Evolutionary conservation across 169 alveolate species (phyloP).

Genomic region (Plasmodium yoelii): DNA sequence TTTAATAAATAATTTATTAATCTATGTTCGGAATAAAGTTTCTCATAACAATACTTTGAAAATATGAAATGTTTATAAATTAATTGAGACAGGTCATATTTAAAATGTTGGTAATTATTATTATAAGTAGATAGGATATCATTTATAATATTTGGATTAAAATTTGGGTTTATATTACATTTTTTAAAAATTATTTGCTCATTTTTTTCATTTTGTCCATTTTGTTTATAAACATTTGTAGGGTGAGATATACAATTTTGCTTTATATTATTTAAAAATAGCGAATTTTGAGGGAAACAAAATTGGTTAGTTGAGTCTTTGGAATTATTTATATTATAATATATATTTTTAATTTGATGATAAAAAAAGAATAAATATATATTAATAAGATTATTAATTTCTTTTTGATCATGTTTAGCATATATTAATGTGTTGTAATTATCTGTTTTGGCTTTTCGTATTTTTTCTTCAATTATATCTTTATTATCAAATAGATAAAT

Average conservation of each 20-base stretch:
- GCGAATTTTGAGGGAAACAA: neutral
- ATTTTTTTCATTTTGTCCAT: neutral
- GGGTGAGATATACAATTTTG: neutral
- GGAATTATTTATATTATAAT: too few species aligned
- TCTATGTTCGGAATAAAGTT: conserved; percentile 5
- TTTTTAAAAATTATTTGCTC: conserved; percentile 8
- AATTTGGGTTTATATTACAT: conserved; percentile 49
- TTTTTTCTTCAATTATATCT: conserved; percentile 47
- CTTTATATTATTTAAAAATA: conserved; percentile 10
- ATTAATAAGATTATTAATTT: conserved; percentile 69
- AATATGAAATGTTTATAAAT: conserved; percentile 23
- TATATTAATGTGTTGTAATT: conserved; percentile 34
- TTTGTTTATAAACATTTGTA: neutral
- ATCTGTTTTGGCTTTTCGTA: conserved; percentile 63
- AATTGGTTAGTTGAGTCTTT: neutral
- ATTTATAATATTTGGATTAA: conserved; percentile 24
- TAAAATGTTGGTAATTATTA: conserved; percentile 45
- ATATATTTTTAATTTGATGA: conserved; percentile 9
- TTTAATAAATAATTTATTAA: conserved; percentile 27
- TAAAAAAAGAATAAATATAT: conserved; percentile 47
- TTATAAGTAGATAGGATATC: conserved; percentile 41
- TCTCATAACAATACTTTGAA: conserved; percentile 12
- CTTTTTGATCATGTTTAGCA: conserved; percentile 34
- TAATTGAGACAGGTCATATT: conserved; percentile 42
- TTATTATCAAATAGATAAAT: conserved; percentile 64